Evolutionary conservation across 108 stramenopile genomes (phyloP), one percentile per base, ranked within the genome.

Genomic region (Skeletonema grethae): DNA sequence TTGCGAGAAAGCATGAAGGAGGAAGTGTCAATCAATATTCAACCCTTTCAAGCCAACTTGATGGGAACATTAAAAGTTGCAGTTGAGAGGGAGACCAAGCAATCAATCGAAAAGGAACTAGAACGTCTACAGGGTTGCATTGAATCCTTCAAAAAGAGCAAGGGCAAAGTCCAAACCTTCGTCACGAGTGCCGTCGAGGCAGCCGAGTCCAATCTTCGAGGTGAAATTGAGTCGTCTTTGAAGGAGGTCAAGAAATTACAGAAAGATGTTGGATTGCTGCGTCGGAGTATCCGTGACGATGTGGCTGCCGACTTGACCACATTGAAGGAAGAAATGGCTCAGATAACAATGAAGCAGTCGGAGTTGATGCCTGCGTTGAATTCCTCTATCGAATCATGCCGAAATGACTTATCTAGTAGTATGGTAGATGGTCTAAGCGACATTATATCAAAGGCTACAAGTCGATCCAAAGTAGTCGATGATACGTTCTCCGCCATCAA

Each of bases 1-100:
- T 16, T 69, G 18, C 56, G 38, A 57, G 60, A 61, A 5, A 20
- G 30, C 4, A 31, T 71, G 46, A 39, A 71, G 20, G 12, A 71
- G 8, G 45, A 71, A 71, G 20, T 61, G 18, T 61, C 45, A 36
- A 61, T 36, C 38, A 34, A 48, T 25, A 67, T 56, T 1, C 67
- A 67, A 4, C 34, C 55, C 0, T 67, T 67, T 24, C 67, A 67
- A 57, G 34, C 36, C 0, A 67, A 67, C 28, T 35, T 67, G 10
- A 28, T 67, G 11, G 67, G 57, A 24, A 57, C 55, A 20, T 31
- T 67, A 10, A 55, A 67, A 57, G n/a, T 11, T 18, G 50, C 35
- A 8, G 67, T 67, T 3, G 16, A 67, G 4, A 56, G 56, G 55
- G 67, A 67, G 34, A 56, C 32, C 4, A 53, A 53, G 18, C 50